Base-by-base conservation (phyloP, 768 basidiomycete genomes). In the button mushroom (Agaricus bisporus) region DNA sequence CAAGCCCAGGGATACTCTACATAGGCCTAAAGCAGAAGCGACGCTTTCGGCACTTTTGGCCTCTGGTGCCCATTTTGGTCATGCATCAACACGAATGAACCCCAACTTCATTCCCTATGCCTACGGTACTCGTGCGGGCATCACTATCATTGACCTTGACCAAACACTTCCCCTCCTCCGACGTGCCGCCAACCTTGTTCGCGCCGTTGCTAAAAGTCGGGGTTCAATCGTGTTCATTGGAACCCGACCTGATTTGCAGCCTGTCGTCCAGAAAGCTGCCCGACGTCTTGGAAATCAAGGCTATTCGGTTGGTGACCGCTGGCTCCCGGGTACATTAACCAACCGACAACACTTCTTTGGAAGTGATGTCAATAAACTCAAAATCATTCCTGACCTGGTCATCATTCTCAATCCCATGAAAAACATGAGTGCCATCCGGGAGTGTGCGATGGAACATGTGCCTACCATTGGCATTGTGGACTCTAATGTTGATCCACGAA, bases 381-480 rank as follows among this genome's bases (percentile, higher is more conserved):
- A 77, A 55, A 73, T 85, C 61, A 72, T 81, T 20, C 97, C 97
- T 28, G 93, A 97, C 74, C 81, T 98, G 20, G 87, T 88, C 68
- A 71, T 98, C 58, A 79, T 98, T 69, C 86, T 98, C 66, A 95
- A 97, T 64, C 95, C 97, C 37, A 75, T 89, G 45, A 76, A 84
- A 38, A 91, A 93, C 64, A 75, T 88, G 58, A 85, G 83, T 59
- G 91, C 91, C 14, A 88, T 98, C 62, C 83, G 88, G 50, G 97
- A 99, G 72, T 95, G 92, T 62, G 91, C 92, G 14, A 76, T 85
- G 51, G 80, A 86, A 57, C 87, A 95, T 63, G 81, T 98, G 52
- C 97, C 97, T 0, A 98, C 97, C 1, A 84, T 98, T 56, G 97
- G 87, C 32, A 85, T 98, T 56, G 82, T 95, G 50, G 97, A 99